Evolutionary conservation across 169 alveolate genomes (phyloP).

Genomic region (Eimeria praecox): DNA sequence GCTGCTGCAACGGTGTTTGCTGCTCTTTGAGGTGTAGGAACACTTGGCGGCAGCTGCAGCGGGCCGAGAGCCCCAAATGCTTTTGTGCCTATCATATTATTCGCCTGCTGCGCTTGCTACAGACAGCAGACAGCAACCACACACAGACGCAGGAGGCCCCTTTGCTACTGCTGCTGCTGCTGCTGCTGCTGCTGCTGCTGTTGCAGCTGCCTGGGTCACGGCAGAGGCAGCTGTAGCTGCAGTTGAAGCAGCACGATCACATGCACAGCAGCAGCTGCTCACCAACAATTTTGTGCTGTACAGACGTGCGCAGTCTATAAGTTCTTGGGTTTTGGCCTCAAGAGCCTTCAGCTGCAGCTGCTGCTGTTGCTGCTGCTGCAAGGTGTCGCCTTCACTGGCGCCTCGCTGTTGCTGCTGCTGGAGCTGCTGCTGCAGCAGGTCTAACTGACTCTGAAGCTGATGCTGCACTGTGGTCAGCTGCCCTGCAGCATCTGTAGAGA

Average conservation of each 20-base stretch:
- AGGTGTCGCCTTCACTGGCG: background rate
- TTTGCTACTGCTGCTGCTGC: background rate
- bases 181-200: conserved; percentile 6
- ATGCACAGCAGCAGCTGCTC: conserved; percentile 17
- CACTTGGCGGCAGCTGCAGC: conserved; percentile 30
- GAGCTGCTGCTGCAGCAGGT: conserved; percentile 48
- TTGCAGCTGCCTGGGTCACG: background rate
- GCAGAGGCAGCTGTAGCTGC: background rate
- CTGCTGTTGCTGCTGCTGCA: background rate
- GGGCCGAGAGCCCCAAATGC: conserved; percentile 19
- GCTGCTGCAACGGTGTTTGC: background rate
- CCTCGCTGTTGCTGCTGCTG: conserved; percentile 30
- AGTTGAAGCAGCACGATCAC: background rate
- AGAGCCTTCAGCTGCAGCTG: conserved; percentile 11
- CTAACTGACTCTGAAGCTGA: conserved; percentile 47
- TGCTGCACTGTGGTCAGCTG: conserved; percentile 60
- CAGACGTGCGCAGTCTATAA: conserved; percentile 38
- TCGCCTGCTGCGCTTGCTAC: conserved; percentile 63
- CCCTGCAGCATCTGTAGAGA: conserved; percentile 23
- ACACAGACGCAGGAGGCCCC: background rate
- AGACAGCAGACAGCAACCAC: conserved; percentile 26
- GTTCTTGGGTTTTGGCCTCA: background rate
- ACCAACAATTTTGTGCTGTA: conserved; percentile 42
- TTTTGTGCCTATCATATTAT: conserved; percentile 23
- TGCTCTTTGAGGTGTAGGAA: background rate